Percentiles rank a stretch among this genome's conserved stretches.
Conservation (phyloP, 192 early-diverging fungal species). For the Coemansia sp. region DNA sequence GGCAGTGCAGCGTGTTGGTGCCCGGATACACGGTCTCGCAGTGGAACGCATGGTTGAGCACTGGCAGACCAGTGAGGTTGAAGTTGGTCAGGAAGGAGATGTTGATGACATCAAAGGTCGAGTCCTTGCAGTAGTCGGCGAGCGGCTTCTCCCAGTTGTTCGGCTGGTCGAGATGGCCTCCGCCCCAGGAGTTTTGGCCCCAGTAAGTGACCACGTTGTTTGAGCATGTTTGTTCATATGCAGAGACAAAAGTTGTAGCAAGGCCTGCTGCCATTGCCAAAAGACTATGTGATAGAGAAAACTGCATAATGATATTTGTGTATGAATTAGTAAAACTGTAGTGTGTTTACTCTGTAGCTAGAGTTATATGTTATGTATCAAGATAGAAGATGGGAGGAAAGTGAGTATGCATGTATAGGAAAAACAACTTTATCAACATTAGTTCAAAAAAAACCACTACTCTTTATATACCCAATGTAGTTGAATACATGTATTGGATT, state of each 20-base stretch:
- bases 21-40: conserved; percentile 56
- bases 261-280: conserved; percentile 4
- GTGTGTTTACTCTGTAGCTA: too few relatives aligned
- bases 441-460: too few relatives aligned
- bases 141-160: conserved; percentile 50
- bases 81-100: conserved; percentile 64
- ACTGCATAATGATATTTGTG: too few relatives aligned
- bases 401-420: too few relatives aligned
- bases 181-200: conserved; percentile 61
- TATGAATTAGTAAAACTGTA: too few relatives aligned
- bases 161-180: conserved; percentile 43
- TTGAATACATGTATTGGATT: too few relatives aligned
- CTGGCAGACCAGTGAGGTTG: conserved; percentile 57
- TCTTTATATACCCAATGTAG: too few relatives aligned
- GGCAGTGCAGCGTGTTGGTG: conserved; percentile 63
- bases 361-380: too few relatives aligned
- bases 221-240: conserved; percentile 24
- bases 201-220: conserved; percentile 60
- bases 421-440: too few relatives aligned
- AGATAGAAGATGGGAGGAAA: too few relatives aligned
- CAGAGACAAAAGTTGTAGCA: conserved; percentile 1
- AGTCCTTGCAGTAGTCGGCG: conserved; percentile 54
- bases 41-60: conserved; percentile 67
- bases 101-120: conserved; percentile 55
- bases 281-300: not conserved